A percentile compares a stretch with the other conserved stretches of the same genome.
phyloP scores from a whole-genome alignment of 1,284 basidiomycete genomes.

The Ustilago nuda region DNA sequence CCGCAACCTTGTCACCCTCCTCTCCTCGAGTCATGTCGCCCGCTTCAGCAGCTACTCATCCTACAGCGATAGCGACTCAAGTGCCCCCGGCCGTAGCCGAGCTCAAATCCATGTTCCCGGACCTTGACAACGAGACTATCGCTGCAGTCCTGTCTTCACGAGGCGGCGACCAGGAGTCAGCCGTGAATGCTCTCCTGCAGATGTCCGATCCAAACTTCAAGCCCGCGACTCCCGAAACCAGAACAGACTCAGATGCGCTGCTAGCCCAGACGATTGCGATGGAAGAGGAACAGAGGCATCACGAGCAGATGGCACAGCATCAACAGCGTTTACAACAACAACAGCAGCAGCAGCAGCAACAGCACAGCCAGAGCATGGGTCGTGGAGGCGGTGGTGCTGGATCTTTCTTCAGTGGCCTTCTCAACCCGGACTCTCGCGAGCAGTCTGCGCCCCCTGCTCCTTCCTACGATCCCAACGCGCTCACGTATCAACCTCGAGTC shows the following conservation, averaged over 20 bases:
- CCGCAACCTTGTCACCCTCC: slow-evolving; percentile 47
- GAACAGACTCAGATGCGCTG: slow-evolving; percentile 55
- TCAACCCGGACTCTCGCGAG: slow-evolving; percentile 26
- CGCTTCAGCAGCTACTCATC: slow-evolving; percentile 1
- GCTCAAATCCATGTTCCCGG: slow-evolving; percentile 60
- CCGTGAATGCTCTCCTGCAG: slow-evolving; percentile 57
- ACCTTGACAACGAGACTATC: slow-evolving; percentile 58
- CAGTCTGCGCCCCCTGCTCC: slow-evolving; percentile 15
- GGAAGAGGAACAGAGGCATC: slow-evolving; percentile 49
- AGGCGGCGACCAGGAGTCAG: slow-evolving; percentile 55
- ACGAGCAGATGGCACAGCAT: slow-evolving; percentile 17
- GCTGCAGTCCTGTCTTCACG: slow-evolving; percentile 53
- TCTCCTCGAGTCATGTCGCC: slow-evolving; percentile 51
- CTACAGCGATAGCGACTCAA: slow-evolving; percentile 5
- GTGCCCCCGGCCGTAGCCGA: slow-evolving; percentile 41
- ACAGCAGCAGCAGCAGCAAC: slow-evolving; percentile 25
- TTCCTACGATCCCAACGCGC: slow-evolving; percentile 54
- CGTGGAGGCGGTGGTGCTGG: slow-evolving; percentile 45
- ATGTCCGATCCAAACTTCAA: slow-evolving; percentile 62
- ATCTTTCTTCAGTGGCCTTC: slow-evolving; percentile 40
- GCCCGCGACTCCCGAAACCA: slow-evolving; percentile 29
- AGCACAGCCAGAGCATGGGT: slow-evolving; percentile 23
- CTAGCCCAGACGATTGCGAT: slow-evolving; percentile 54
- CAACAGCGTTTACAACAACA: slow-evolving; percentile 39
- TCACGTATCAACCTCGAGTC: slow-evolving; percentile 59